These are phyloP conservation scores for Tolypocladium tundrense DNA, from an alignment of 2,329 filamentous ascomycete species.

Conservation along the genomic window DNA sequence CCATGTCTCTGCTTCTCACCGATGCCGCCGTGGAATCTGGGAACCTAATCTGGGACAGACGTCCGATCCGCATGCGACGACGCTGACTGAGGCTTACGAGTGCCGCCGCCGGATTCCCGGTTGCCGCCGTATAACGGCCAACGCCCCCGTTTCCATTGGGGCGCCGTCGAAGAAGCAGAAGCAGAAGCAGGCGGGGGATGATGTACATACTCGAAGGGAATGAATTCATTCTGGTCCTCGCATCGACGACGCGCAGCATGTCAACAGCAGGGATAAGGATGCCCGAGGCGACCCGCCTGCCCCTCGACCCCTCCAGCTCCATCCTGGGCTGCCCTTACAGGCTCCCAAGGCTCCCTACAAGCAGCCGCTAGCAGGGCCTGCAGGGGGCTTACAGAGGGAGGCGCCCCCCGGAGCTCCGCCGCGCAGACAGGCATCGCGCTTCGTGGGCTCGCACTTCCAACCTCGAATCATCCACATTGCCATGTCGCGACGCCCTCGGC, in stretches of 20 bases:
- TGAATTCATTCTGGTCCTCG: background rate
- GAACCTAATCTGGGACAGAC: background rate
- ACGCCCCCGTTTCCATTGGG: background rate
- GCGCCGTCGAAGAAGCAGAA: background rate
- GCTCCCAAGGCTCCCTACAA: background rate
- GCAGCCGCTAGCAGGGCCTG: background rate
- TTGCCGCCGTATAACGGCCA: background rate
- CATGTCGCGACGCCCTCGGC: background rate
- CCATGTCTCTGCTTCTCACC: background rate
- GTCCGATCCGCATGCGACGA: background rate
- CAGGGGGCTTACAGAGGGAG: background rate
- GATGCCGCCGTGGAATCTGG: background rate
- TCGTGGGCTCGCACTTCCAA: background rate
- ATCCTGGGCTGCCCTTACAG: background rate
- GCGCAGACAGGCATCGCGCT: background rate
- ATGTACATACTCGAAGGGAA: background rate
- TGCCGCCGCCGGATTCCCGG: no score
- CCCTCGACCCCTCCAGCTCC: slow-evolving; percentile 1
- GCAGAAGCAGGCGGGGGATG: background rate
- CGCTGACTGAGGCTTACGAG: no score
- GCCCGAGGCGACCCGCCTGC: background rate
- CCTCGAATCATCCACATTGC: background rate
- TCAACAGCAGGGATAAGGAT: no score
- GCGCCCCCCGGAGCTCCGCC: background rate
- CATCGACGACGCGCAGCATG: background rate